Evolutionary conservation across 1,284 basidiomycete genomes (phyloP), one percentile per base, ranked within the genome.

Genomic region (Apiotrichum siamense): DNA sequence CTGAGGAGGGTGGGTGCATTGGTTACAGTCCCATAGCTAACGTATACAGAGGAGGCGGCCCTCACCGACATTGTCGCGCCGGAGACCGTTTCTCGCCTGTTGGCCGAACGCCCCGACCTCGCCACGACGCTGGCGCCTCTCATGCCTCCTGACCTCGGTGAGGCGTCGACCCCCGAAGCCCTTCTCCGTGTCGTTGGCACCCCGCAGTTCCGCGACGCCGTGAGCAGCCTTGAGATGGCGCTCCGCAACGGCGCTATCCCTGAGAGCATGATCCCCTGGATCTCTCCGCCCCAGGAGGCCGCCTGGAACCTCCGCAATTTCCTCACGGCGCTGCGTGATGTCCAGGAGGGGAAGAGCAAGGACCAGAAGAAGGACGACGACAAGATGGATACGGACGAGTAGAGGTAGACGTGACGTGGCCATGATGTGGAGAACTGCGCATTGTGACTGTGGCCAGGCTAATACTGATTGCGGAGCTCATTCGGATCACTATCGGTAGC

Each of bases 151-250:
- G 61, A 58, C 26, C 57, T 72, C n/a, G 52, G 52, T 21, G 49
- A 44, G 29, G 40, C 27, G n/a, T 37, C 25, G 13, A 33, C 37
- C 17, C 58, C 65, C 3, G 57, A 59, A 1, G 35, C 63, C 2
- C 53, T 75, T 12, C 52, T 66, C 23, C 64, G 65, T n/a, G 62
- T 74, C 47, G 57, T 75, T 18, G 56, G 65, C 20, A 62, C 69
- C 1, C 69, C 70, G 3, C 71, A 73, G 50, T 70, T 72, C 60
- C 65, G 59, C 21, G 67, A 72, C 52, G 72, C 72, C 4, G 66
- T 72, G 17, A 57, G 57, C 11, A 61, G 57, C 43, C 62, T 75
- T n/a, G 73, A 75, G 44, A 67, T 67, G 48, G 73, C 72, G 10
- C 54, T 75, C 29, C 49, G 72, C 18, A 68, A 60, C 39, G 70